Base-by-base conservation (phyloP, 768 basidiomycete genomes). In the Leccinellum rugosiceps region DNA sequence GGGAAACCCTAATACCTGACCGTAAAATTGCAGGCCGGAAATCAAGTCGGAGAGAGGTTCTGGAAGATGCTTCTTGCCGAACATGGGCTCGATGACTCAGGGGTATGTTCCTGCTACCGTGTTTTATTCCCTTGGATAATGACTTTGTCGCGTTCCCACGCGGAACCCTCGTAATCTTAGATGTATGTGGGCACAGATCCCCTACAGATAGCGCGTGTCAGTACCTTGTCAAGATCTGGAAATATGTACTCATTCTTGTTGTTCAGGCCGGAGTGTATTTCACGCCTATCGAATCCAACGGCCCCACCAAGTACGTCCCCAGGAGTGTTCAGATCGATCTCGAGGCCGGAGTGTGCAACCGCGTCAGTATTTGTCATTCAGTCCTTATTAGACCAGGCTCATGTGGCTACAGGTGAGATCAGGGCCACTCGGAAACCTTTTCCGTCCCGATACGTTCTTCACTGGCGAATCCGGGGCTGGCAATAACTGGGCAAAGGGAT, bases 401-500 rank as follows among this genome's bases (percentile, higher is more conserved):
- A 68, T 26, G 25, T n/a, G 21, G 15, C 43, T 6, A 10, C 60
- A 92, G 84, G 74, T 92, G 50, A 83, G 84, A 48, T 79, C 84
- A 26, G 90, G 92, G 11, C 73, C 80, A 3, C 74, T 90, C 38
- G 94, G 94, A 3, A 64, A 68, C 8, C 78, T 98, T 6, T 97
- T 94, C 76, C 83, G 87, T 50, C 95, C 95, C 2, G 93, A 94
- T 68, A 96, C 92, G 2, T 96, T 82, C 68, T 69, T 94, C 48
- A 81, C 83, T 35, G 80, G 84, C 6, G 72, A 80, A 45, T 75
- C 76, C 56, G 81, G 84, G 50, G 86, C 94, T 1, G 94, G 94
- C 17, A 97, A 98, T 66, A 96, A 95, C 61, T 97, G 92, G 90
- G 94, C 93, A 15, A 96, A 97, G 76, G 92, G 91, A 80, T 91